Evolutionary conservation across 1,139 yeast genomes (phyloP), one percentile per base, ranked within the genome.

Genomic region (Taphrina populina): DNA sequence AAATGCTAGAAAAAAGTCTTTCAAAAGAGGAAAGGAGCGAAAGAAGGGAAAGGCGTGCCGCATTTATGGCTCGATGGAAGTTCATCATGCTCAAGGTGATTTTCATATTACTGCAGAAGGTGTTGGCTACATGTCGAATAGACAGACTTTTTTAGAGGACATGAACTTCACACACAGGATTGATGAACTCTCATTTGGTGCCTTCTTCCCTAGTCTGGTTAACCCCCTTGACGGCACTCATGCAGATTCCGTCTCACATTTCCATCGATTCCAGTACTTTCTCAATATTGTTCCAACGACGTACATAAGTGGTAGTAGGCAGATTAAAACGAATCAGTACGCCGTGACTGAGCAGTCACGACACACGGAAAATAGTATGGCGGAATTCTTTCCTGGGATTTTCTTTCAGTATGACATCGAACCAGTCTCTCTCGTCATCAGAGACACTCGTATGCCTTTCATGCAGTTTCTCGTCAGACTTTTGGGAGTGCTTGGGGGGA

Each of bases 161-260:
- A 69, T 87, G 58, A 86, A 92, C 67, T 85, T 90, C 65, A 78
- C 95, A 1, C 98, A 92, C 69, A 80, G 81, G 4, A 83, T 92
- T 59, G 81, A 80, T 60, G 97, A 92, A 69, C 80, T 88, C 62
- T 88, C 96, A 7, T 92, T 83, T 70, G 98, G 99, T 19, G 87
- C 81, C 32, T 88, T 84, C 69, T 88, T 81, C 66, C 97, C 98
- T 1, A 84, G 79, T 64, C 76, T 90, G 60, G 77, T 84, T 63
- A 92, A 92, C 66, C 95, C 96, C 4, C 75, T 94, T 62, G 98
- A 92, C 67, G 77, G 46, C 30, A 49, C 46, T 4, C 54, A 49
- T 24, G 54, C 54, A 13, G 54, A 49, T 11, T 32, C 54, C 11
- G 20, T 21, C n/a, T n/a, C 15, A 43, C 57, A 60, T 54, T 49